phyloP scores from a whole-genome alignment of 2,329 filamentous ascomycete genomes.

The Pestalotiopsis sp. region DNA sequence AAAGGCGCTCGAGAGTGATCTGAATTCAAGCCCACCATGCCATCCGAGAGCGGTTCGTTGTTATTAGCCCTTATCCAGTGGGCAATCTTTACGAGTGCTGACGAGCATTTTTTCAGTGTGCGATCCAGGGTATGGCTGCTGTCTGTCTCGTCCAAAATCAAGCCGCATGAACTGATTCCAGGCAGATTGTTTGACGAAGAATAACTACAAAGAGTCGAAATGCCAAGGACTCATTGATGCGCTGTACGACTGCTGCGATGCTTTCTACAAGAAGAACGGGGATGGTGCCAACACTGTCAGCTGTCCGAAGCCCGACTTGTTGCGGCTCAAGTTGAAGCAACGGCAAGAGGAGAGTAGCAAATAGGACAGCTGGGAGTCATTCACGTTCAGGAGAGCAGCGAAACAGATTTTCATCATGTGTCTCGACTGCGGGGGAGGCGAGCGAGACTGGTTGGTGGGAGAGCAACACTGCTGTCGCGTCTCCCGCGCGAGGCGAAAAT shows the following conservation, averaged over 20 bases:
- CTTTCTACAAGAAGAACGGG: conserved; percentile 80
- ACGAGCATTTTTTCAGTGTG: conserved; percentile 62
- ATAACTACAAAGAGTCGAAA: conserved; percentile 81
- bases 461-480: not conserved
- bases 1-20: conserved; percentile 62
- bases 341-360: conserved; percentile 41
- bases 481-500: not conserved
- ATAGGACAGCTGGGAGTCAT: conserved; percentile 1
- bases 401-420: not conserved
- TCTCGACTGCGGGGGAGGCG: not conserved
- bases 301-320: conserved; percentile 79
- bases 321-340: conserved; percentile 86
- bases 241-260: conserved; percentile 89
- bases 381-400: not conserved
- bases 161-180: conserved; percentile 17
- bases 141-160: not conserved
- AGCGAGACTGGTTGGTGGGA: not conserved
- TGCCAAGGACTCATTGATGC: conserved; percentile 79
- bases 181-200: conserved; percentile 79
- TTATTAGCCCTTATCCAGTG: conserved; percentile 27
- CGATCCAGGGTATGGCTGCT: not conserved
- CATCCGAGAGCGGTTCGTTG: conserved; percentile 75
- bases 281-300: conserved; percentile 75
- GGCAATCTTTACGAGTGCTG: not conserved
- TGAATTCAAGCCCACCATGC: conserved; percentile 76